Base-by-base conservation (phyloP, 106 monocot genomes). In the Allium fistulosum region DNA sequence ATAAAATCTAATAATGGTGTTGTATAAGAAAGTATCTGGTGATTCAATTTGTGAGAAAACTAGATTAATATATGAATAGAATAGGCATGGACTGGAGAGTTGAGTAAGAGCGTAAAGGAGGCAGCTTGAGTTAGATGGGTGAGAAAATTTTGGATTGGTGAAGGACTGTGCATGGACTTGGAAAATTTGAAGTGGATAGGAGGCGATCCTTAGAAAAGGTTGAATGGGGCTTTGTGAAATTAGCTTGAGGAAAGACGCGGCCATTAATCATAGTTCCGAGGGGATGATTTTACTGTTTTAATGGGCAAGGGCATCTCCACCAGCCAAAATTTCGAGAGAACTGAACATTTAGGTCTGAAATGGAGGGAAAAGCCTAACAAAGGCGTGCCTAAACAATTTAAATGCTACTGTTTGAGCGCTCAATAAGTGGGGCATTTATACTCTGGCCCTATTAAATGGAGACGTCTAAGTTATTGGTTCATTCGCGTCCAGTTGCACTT, bases 1-100 rank as follows among this genome's bases (percentile, higher is more conserved):
- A 15, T 84, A 77, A 48, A 84, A n/a, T 17, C 77, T 71, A 68
- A 84, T 80, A 68, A 78, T 46, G 62, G 84, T 84, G 68, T 84
- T 84, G 77, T 74, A 84, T 5, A 48, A 11, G 67, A 80, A 84
- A 51, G 80, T 68, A 18, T 63, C 57, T 17, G 78, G 83, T 8
- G 27, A 48, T 37, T 56, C 71, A n/a, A 71, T 69, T 59, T 64
- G 58, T 15, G 63, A 75, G 68, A 83, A 75, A 53, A 83, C 45
- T 51, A 75, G 68, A 27, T 78, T 72, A 17, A 71, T 63, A 50
- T 79, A 64, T 11, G 76, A 53, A 7, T 10, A 16, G 51, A 7
- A 6, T 17, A 57, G 49, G 71, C 46, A 48, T 15, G 49, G 47
- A 28, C 7, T 57, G 48, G 67, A 62, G 58, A 78, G 62, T 47